phyloP scores from a whole-genome alignment of 305 asterid genomes.

The Fraxinus angustifolia region DNA sequence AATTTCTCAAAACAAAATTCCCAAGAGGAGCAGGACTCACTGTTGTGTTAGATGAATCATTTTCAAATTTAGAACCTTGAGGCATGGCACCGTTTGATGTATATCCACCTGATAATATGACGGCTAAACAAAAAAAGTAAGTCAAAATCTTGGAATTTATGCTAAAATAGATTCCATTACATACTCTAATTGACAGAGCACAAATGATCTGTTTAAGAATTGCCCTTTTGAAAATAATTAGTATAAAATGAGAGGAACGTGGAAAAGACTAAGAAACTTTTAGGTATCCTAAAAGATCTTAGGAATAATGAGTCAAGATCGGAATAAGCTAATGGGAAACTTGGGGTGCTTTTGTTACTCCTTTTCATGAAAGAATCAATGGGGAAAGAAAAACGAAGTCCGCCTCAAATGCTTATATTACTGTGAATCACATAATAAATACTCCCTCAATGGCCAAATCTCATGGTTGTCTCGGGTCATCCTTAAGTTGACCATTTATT shows the following conservation, averaged over 20 bases:
- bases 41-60: constrained; percentile 78
- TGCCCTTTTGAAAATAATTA: neutral
- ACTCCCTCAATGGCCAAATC: neutral
- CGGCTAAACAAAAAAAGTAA: constrained; percentile 44
- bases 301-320: neutral
- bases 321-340: neutral
- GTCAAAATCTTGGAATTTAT: constrained; percentile 11
- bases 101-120: constrained; percentile 71
- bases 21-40: constrained; percentile 52
- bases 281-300: neutral
- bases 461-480: neutral
- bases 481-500: neutral
- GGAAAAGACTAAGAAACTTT: neutral
- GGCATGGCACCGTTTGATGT: constrained; percentile 56
- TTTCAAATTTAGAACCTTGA: constrained; percentile 60
- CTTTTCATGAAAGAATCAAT: neutral
- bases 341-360: neutral
- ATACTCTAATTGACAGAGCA: neutral
- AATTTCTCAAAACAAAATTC: constrained; percentile 14
- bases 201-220: neutral
- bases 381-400: neutral
- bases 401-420: neutral
- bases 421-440: neutral
- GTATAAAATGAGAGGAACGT: neutral
- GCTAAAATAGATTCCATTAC: neutral